A percentile compares a stretch with the other conserved stretches of the same genome.
Evolutionary conservation across 257 asterid genomes (phyloP).

Genomic region (Salvia miltiorrhiza): DNA sequence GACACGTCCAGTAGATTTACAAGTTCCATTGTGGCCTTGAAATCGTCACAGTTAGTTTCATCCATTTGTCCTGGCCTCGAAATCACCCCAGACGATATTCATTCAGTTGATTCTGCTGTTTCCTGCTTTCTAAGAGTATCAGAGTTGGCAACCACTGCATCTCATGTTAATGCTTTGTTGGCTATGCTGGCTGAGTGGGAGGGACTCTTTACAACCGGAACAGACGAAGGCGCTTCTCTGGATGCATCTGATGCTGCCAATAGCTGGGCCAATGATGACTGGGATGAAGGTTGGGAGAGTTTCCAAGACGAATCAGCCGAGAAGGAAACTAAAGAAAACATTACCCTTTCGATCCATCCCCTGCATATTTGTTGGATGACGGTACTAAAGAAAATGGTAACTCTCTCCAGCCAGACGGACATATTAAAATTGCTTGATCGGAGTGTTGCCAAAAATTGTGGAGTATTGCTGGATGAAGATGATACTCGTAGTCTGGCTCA

Average conservation of each 20-base stretch:
- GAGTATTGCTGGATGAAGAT: conserved; percentile 54
- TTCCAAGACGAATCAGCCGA: conserved; percentile 71
- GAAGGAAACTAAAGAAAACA: conserved; percentile 40
- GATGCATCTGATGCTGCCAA: conserved; percentile 46
- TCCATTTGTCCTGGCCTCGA: conserved; percentile 60
- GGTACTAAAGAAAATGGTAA: conserved; percentile 42
- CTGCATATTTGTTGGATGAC: conserved; percentile 78
- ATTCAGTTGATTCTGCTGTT: conserved; percentile 66
- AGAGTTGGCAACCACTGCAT: conserved; percentile 46
- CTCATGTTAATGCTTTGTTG: conserved; percentile 49
- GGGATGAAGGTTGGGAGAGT: conserved; percentile 99
- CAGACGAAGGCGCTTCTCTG: conserved; percentile 29
- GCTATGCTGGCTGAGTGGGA: conserved; percentile 86
- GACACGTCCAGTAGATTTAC: conserved; percentile 51
- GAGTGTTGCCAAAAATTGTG: conserved; percentile 32
- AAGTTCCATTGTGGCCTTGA: conserved; percentile 80
- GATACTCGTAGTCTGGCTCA: conserved; percentile 44
- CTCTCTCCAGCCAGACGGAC: conserved; percentile 36
- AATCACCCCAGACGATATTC: conserved; percentile 64
- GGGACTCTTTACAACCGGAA: conserved; percentile 47
- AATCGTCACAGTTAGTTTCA: conserved; percentile 71
- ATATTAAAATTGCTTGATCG: conserved; percentile 59
- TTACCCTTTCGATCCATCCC: conserved; percentile 48
- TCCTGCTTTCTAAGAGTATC: conserved; percentile 69
- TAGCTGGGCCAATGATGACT: conserved; percentile 75